Evolutionary conservation across 225 moss, liverwort and hornwort species (phyloP), one percentile per base, ranked within the genome.

Genomic region (Marchantia paleacea): DNA sequence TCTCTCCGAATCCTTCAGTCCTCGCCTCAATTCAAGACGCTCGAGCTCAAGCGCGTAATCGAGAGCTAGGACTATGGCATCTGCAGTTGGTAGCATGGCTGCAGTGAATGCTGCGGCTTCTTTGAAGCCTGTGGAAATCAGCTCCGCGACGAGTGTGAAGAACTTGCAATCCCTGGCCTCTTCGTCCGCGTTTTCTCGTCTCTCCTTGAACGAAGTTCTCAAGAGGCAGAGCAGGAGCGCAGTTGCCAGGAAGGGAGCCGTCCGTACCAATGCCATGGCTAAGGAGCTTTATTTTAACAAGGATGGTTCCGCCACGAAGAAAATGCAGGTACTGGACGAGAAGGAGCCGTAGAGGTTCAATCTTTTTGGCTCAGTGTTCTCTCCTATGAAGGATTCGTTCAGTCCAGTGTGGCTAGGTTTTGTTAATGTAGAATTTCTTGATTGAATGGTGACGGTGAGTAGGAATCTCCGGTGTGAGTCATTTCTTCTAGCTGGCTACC

Each of bases 261-360:
- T 85, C 30, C 78, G 70, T 7, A 91, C 92, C 20, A 88, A 78
- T 29, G 86, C 87, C 83, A 90, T 90, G 90, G 97, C 97, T 19
- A 95, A 95, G 89, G 95, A 97, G 67, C 90, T 97, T 0, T 92
- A 91, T 76, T 97, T 97, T 81, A 97, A 97, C 84, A 91, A 95
- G 80, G 97, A 97, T 65, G 97, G 95, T 73, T 92, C 93, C 7
- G 93, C 97, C 64, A 97, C 93, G 55, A 97, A 95, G 89, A 87
- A 88, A 81, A 93, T 97, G 95, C 97, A 97, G 95, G 96, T 96
- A 20, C 39, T 39, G 2, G 39, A 20, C 57, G 57, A 20, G 13
- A 6, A 13, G 57, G 7, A 58, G 57, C 57, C 15, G 57, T 1
- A 8, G 13, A 13, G 15, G 57, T 20, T 58, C 2, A 58, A 58